Evolutionary conservation across 176 grass and related monocot genomes (phyloP), one percentile per base, ranked within the genome.

Genomic region (Saccharum spontaneum): DNA sequence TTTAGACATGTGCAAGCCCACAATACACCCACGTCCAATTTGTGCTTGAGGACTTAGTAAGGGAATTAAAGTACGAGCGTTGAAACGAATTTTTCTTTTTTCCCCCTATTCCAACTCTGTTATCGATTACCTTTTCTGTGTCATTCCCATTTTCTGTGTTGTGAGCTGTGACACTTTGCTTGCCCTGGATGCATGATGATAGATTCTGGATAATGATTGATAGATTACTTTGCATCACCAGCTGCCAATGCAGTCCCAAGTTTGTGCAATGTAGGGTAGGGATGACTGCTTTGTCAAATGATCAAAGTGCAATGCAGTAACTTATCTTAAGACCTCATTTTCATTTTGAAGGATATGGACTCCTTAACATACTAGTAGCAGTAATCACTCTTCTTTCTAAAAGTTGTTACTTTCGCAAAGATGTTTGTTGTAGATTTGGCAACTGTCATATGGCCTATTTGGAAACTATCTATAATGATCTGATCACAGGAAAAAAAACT

Each of bases 241-340:
- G 12, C 18, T 52, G 31, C 69, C 41, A 41, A 5, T 52, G 14
- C 17, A 34, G 34, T 43, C 40, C 5, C 13, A 12, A 7, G 38
- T 61, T 17, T 46, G 75, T 78, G 34, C 50, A 2, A 10, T 36
- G n/a, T 28, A 73, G 40, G 83, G n/a, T 28, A 73, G 40, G 83
- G 34, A 73, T 57, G 46, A 9, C 31, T 78, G 15, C 15, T 54
- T 73, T 57, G 55, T 33, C 39, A 80, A 80, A 69, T 86, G 57
- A 55, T 55, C 44, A 18, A 74, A 74, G 14, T 6, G 33, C 68
- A 71, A 67, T 48, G n/a, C 16, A 64, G 41, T 73, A 54, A 10
- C 41, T 52, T 41, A 46, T 45, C 18, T 37, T 40, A 22, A 23
- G 31, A 73, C 15, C 15, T 31, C 33, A 40, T 23, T 17, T 70